phyloP scores from a whole-genome alignment of 176 grass and related monocot species.

The Leersia perrieri region DNA sequence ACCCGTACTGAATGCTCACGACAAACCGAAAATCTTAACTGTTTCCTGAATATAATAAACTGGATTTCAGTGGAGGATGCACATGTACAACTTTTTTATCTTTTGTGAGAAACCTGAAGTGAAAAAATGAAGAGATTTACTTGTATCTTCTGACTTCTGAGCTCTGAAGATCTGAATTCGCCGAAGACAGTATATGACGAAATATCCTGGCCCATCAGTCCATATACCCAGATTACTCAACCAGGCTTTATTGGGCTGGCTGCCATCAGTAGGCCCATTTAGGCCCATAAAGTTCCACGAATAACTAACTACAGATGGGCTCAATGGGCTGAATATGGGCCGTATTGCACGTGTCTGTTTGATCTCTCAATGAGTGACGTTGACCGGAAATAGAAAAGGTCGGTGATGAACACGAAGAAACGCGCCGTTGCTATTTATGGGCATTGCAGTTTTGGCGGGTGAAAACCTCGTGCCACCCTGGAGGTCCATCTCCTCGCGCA shows the following conservation, averaged over 20 bases:
- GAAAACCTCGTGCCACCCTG: constrained; percentile 13
- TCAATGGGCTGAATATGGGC: not conserved
- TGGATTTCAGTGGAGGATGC: not conserved
- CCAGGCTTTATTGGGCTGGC: not conserved
- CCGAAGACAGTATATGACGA: not conserved
- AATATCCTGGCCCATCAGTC: no score
- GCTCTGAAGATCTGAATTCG: not conserved
- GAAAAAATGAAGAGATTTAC: not conserved
- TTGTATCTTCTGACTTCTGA: no score
- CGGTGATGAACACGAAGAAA: no score
- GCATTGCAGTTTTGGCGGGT: constrained; percentile 28
- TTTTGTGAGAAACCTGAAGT: not conserved
- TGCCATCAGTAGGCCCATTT: not conserved
- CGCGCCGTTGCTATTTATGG: constrained; percentile 35
- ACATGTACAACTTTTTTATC: not conserved
- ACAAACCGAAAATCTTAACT: constrained; percentile 3
- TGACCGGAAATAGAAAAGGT: not conserved
- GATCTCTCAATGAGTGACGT: not conserved
- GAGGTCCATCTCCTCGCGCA: not conserved
- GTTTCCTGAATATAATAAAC: not conserved
- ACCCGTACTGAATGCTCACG: not conserved
- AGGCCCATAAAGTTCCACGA: not conserved
- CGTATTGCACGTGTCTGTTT: not conserved
- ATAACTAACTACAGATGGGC: no score
- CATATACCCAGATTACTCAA: not conserved